Evolutionary conservation across 176 grass and related monocot species (phyloP).

Genomic region (Eremochloa ophiuroides): DNA sequence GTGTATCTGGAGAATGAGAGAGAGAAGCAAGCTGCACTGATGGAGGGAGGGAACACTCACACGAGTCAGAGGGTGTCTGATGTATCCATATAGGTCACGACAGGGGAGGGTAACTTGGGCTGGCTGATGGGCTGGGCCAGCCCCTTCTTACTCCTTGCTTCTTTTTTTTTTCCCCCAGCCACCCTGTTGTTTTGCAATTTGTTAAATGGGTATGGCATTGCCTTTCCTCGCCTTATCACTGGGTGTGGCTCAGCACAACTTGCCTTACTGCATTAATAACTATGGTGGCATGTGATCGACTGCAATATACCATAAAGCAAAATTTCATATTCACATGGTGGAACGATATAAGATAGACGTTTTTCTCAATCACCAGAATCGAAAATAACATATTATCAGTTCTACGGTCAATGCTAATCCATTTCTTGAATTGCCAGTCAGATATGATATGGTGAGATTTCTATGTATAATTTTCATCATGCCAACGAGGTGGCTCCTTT

Average conservation of each 20-base stretch:
- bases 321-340: slow-evolving; percentile 7
- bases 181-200: not conserved
- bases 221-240: not conserved
- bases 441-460: not conserved
- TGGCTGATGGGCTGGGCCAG: not conserved
- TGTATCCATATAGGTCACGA: not conserved
- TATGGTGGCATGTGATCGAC: not conserved
- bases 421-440: not conserved
- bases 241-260: not conserved
- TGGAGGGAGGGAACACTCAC: not conserved
- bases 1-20: not conserved
- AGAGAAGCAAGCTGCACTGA: not conserved
- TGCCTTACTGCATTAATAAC: not conserved
- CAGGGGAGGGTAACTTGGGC: not conserved
- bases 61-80: not conserved
- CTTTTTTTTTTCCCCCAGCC: not conserved
- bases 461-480: not conserved
- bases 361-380: not conserved
- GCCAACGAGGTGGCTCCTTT: not conserved
- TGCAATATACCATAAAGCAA: slow-evolving; percentile 9
- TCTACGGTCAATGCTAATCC: not conserved
- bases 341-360: not conserved
- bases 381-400: not conserved
- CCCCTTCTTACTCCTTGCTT: not conserved
- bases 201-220: not conserved